These are phyloP conservation scores for Cordyceps javanica DNA, from an alignment of 2,329 filamentous ascomycete species.

Conservation along the genomic window DNA sequence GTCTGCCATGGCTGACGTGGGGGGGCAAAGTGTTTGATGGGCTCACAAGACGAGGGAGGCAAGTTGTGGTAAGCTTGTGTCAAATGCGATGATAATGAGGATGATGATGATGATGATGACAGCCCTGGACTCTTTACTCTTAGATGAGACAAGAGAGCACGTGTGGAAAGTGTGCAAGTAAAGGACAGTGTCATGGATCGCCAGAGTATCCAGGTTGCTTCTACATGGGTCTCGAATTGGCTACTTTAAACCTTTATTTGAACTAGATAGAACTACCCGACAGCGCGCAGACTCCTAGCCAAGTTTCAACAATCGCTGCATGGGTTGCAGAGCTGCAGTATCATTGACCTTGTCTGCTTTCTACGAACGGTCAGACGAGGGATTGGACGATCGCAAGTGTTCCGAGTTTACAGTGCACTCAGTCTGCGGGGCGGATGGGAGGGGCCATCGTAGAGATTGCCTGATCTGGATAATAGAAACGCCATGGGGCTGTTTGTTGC, in stretches of 20 bases:
- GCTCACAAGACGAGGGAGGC: neutral
- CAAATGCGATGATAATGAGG: too few species aligned
- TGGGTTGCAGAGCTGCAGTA: neutral
- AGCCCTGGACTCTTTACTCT: neutral
- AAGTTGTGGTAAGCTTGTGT: neutral
- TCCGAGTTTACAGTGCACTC: neutral
- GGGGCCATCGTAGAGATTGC: neutral
- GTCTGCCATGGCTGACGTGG: neutral
- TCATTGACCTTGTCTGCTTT: neutral
- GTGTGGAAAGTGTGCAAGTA: neutral
- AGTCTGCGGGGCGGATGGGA: neutral
- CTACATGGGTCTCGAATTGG: neutral
- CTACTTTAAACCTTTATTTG: neutral
- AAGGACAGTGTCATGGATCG: neutral
- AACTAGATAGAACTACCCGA: neutral
- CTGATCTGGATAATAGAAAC: neutral
- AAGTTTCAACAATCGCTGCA: neutral
- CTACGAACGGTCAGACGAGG: neutral
- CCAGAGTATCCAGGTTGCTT: neutral
- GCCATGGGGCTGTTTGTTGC: neutral
- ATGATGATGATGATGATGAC: neutral
- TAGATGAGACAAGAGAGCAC: neutral
- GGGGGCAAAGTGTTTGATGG: neutral
- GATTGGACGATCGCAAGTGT: neutral
- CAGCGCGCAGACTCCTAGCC: neutral